phyloP scores from a whole-genome alignment of 768 basidiomycete species.

The Leucosporidium yakuticum region DNA sequence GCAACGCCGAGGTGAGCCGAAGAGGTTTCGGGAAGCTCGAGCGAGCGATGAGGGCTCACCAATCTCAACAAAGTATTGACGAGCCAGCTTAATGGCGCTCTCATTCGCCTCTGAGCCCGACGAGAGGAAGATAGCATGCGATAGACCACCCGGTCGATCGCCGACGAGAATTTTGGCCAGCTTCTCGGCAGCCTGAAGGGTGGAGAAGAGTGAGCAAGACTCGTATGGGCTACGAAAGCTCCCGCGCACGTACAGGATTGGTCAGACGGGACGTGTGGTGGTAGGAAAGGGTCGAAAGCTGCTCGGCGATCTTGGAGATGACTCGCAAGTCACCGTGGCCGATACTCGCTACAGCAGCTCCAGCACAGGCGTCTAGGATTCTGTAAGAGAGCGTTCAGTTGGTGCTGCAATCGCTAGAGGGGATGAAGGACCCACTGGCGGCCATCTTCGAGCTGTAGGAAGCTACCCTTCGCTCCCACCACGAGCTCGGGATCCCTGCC shows the following conservation, averaged over 20 bases:
- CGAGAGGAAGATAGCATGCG: conserved; percentile 2
- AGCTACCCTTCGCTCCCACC: conserved; percentile 8
- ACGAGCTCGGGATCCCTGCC: not conserved
- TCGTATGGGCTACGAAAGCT: not conserved
- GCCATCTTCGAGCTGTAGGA: conserved; percentile 27
- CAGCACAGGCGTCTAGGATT: conserved; percentile 1
- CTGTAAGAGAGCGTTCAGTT: not conserved
- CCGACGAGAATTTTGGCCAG: not conserved
- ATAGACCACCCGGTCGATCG: not conserved
- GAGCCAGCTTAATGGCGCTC: not conserved
- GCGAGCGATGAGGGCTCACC: conserved; percentile 28
- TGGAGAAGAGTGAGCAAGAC: not conserved
- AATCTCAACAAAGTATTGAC: conserved; percentile 63
- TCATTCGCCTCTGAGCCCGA: not conserved
- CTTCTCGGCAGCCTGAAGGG: conserved; percentile 1
- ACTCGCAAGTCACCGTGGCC: not conserved
- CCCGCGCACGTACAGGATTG: not conserved
- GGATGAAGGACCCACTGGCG: not conserved
- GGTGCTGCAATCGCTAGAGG: not conserved
- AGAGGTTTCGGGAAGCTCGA: no score
- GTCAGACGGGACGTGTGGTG: conserved; percentile 4
- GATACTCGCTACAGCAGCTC: conserved; percentile 1
- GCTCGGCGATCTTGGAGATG: not conserved
- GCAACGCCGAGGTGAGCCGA: no score
- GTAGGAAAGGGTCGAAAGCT: not conserved